Percentiles rank a stretch among this genome's conserved stretches.
These are phyloP conservation scores for Herpetomonas tarakana DNA, from an alignment of 208 protist species.

Conservation along the genomic window DNA sequence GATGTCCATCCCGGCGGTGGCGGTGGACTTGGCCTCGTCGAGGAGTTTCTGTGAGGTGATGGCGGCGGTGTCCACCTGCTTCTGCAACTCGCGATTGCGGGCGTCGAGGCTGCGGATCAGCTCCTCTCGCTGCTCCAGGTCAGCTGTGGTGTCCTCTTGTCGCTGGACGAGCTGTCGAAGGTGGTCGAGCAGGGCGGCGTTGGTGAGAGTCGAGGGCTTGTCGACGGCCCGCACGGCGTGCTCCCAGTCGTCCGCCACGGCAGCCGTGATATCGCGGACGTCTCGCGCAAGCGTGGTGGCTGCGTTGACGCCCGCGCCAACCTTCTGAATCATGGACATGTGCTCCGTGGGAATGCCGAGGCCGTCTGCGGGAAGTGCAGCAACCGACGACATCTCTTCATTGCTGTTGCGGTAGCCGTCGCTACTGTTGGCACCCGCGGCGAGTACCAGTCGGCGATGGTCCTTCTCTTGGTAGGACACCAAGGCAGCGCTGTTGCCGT, in stretches of 20 bases:
- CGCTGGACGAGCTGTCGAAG: conserved; percentile 59
- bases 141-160: conserved; percentile 36
- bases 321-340: conserved; percentile 67
- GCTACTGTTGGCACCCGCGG: no score
- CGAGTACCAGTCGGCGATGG: no score
- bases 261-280: conserved; percentile 32
- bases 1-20: conserved; percentile 30
- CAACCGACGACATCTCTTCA: background rate
- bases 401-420: background rate
- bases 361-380: conserved; percentile 4
- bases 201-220: conserved; percentile 63
- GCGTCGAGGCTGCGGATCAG: conserved; percentile 47
- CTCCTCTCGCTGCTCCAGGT: conserved; percentile 47
- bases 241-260: conserved; percentile 46
- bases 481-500: no score
- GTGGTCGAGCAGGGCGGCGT: conserved; percentile 48
- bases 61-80: conserved; percentile 49
- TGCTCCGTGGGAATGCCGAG: conserved; percentile 54
- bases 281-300: conserved; percentile 41
- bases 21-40: conserved; percentile 45
- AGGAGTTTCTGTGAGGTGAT: conserved; percentile 63
- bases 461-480: no score
- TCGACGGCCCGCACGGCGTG: conserved; percentile 21
- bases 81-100: conserved; percentile 58
- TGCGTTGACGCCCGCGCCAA: conserved; percentile 46